phyloP scores from a whole-genome alignment of 257 asterid species.

The Solanum tarijense region DNA sequence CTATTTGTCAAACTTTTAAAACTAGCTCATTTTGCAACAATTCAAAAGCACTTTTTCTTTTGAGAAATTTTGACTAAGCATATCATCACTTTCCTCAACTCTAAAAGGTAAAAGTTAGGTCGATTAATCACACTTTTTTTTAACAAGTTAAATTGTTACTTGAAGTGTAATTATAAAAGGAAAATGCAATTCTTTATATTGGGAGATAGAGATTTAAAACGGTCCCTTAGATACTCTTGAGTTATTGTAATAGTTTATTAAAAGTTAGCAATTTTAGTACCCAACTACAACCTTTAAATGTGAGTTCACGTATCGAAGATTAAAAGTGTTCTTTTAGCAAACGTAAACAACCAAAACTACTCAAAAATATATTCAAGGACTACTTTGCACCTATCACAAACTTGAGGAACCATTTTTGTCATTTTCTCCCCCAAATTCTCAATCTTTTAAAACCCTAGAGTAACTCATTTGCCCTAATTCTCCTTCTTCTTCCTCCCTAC shows the following conservation, averaged over 20 bases:
- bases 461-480: conserved; percentile 9
- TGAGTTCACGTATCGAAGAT: not conserved
- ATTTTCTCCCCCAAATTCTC: not conserved
- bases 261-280: not conserved
- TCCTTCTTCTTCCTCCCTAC: not conserved
- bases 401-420: not conserved
- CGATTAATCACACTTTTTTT: not conserved
- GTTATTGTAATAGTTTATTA: not conserved
- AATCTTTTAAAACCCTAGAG: not conserved
- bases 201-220: not conserved
- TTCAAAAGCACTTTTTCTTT: not conserved
- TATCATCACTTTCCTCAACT: not conserved
- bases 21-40: not conserved
- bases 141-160: not conserved
- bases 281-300: not conserved
- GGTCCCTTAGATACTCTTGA: not conserved
- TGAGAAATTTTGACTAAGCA: not conserved
- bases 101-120: not conserved
- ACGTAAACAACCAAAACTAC: not conserved
- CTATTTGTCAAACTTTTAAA: not conserved
- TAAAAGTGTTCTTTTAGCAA: not conserved
- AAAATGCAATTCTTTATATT: not conserved
- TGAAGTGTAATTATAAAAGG: not conserved
- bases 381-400: not conserved
- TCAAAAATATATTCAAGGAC: not conserved